Evolutionary conservation across 768 basidiomycete genomes (phyloP), one percentile per base, ranked within the genome.

Genomic region (Galerina sulciceps): DNA sequence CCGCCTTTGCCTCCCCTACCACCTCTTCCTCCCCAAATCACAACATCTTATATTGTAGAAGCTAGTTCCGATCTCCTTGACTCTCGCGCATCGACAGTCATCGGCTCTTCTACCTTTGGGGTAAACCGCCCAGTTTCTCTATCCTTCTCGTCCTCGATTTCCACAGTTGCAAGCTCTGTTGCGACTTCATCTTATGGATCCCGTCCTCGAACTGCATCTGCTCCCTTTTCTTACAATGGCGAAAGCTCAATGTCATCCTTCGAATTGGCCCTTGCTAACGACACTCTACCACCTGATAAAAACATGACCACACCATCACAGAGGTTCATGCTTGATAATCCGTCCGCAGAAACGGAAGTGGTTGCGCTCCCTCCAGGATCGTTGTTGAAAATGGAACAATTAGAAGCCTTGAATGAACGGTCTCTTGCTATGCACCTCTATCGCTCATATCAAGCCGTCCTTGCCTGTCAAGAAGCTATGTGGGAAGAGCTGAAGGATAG

Each of bases 391-490:
- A 62, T 76, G 18, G 76, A 79, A 31, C 77, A 77, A 53, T 71
- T 87, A 4, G 72, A 73, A 54, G 70, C 69, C 23, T 68, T 88
- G 61, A 85, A 74, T 58, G 84, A 87, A 53, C 80, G 85, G 43
- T 85, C 86, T 1, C 77, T 88, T 26, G 87, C 87, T 0, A 88
- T 90, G 86, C 88, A 90, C 56, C 78, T 90, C 3, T 85, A 88
- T 64, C 77, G 80, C 60, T 81, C 84, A n/a, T 89, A 83, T 59
- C 82, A 85, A 62, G 70, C 73, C 17, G 84, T 90, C 8, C 68
- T 88, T 11, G 86, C 85, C 11, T 88, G 86, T 62, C 83, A 87
- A 69, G 89, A 90, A 66, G 83, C 87, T 26, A 88, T 90, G 87
- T 90, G 88, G 88, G 88, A 89, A 60, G 87, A 88, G 54, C 76